Evolutionary conservation across 352 stramenopile species (phyloP), one percentile per base, ranked within the genome.

Genomic region (Phytophthora fragariaefolia): DNA sequence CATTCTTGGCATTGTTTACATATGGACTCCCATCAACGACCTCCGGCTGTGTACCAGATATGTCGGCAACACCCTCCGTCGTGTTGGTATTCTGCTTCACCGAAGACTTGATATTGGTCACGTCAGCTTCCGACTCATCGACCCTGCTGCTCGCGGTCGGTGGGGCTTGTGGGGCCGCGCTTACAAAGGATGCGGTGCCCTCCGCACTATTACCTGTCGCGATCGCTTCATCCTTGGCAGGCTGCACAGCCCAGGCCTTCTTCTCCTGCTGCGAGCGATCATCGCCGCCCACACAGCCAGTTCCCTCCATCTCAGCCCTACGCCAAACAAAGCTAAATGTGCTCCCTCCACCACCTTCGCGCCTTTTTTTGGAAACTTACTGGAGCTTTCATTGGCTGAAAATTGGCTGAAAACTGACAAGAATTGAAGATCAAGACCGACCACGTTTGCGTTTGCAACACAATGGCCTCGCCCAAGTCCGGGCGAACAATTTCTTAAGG

Each of bases 321-420:
- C 38, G 30, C 65, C 24, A 73, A 58, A 69, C 57, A 63, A 68
- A 58, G n/a, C 28, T 34, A 56, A 60, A 22, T 63, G 63, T 30
- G 38, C 43, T 56, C 40, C 62, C 47, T 38, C 42, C 56, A 59
- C 49, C 40, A 22, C 53, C 46, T 69, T 58, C 47, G 34, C 36
- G 45, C 43, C 52, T 23, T 63, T 67, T 48, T 57, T 49, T 22
- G 50, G 40, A 47, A 26, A 26, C 8, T 13, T 4, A 17, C 6
- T 5, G 40, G 20, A 24, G 8, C n/a, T 47, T 47, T 47, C n/a
- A 47, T 47, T 47, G 18, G 26, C 18, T 20, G 34, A 57, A 57
- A 63, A 47, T 36, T 50, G 27, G 6, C 15, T 23, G 40, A 46
- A 47, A 47, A 47, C 40, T 45, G 17, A 23, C 36, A 45, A 45